Evolutionary conservation across 495 filamentous ascomycete genomes (phyloP), one percentile per base, ranked within the genome.

Genomic region (Annulohypoxylon moriforme): DNA sequence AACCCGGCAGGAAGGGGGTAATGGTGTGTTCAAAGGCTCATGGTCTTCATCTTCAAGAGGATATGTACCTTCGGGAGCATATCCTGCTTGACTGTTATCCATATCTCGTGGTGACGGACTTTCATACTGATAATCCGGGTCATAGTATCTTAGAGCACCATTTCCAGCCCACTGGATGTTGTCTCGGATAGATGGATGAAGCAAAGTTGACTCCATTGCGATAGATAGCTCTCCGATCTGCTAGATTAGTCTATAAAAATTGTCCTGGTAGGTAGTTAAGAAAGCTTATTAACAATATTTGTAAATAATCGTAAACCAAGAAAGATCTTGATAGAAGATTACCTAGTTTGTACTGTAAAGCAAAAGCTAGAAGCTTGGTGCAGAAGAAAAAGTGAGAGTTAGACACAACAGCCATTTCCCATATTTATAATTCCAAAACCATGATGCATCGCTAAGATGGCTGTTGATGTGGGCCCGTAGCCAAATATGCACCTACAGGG

Each of bases 101-200:
- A 11, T 36, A 36, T 33, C 31, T 33, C 0, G 3, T 14, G 38
- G 14, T 14, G 14, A 14, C 14, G 14, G 5, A 42, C 14, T 42
- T 14, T 14, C 1, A 11, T 44, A 18, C n/a, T 44, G 0, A 44
- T 7, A 52, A 16, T 14, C 10, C 0, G 60, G 44, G 31, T 52
- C 31, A 10, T n/a, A 13, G 27, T 64, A 64, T 4, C 47, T 64
- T 1, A 64, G 6, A 4, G 55, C 14, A 1, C 20, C 47, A 14
- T 64, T 64, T 0, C 60, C 60, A 16, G 60, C 47, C 60, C 60
- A 64, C 11, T 53, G 22, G 31, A 64, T 55, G 4, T 14, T 25
- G 0, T 14, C 22, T 7, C 5, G 8, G 20, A 42, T 33, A 2
- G 27, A 14, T 3, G 47, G 22, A 8, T 33, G 1, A n/a, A 55